Evolutionary conservation across 2,329 filamentous ascomycete genomes (phyloP).

Genomic region (Trichoderma atrobrunneum): DNA sequence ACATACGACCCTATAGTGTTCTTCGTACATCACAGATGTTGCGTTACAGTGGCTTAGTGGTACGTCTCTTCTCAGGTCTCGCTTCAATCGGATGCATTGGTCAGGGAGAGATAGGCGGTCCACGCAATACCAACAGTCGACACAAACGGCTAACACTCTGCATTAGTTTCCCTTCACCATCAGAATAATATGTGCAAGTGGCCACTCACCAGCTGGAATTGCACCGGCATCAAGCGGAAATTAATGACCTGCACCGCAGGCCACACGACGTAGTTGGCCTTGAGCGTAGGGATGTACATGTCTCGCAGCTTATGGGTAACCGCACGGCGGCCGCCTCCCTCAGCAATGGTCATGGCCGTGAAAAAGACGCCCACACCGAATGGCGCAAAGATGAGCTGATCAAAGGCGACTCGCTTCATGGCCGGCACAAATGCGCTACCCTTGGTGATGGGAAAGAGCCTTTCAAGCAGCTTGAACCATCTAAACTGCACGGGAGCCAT

Average conservation of each 20-base stretch:
- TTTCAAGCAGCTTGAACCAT: constrained; percentile 87
- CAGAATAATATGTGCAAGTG: not conserved
- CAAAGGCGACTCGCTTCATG: constrained; percentile 85
- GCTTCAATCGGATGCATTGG: constrained; percentile 75
- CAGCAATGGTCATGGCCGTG: constrained; percentile 91
- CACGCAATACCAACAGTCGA: constrained; percentile 94
- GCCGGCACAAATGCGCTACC: constrained; percentile 70
- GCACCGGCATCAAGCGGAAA: constrained; percentile 90
- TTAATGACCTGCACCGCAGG: constrained; percentile 95
- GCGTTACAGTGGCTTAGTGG: not conserved
- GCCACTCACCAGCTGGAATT: constrained; percentile 85
- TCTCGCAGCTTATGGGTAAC: constrained; percentile 83
- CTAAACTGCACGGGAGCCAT: constrained; percentile 95
- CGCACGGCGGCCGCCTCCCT: constrained; percentile 81
- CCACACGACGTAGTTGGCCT: constrained; percentile 95
- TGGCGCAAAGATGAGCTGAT: constrained; percentile 91
- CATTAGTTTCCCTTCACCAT: constrained; percentile 16
- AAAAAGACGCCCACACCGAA: constrained; percentile 87
- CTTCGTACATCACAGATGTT: not conserved
- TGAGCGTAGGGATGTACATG: constrained; percentile 89
- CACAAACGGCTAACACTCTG: constrained; percentile 74
- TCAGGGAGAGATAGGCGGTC: constrained; percentile 93
- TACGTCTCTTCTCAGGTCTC: not conserved
- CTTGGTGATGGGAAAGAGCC: constrained; percentile 81
- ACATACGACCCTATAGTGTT: not conserved